Base-by-base conservation (phyloP, 1,284 basidiomycete species). In the Cutaneotrichosporon sp. region DNA sequence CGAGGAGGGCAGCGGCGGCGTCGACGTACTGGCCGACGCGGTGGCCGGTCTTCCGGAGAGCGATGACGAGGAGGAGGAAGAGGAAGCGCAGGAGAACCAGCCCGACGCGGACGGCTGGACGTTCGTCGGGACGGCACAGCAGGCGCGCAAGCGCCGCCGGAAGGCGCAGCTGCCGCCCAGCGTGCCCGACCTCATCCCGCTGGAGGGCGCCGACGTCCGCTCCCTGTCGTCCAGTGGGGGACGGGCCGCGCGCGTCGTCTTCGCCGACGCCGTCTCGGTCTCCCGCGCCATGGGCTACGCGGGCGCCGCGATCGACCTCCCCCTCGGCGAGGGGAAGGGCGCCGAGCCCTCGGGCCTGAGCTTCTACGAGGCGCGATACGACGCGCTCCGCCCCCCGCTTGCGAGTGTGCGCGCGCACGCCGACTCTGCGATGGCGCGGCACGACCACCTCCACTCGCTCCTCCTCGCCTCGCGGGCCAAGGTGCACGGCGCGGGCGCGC, bases 371-470 rank as follows among this genome's bases (percentile, higher is more conserved):
- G 77, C 85, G 4, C 80, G 85, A 11, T 87, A 92, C 75, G 80
- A 83, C 1, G 78, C 87, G 0, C 79, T 86, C 14, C 85, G 91
- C 6, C 92, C 92, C 0, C 84, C 89, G 4, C 82, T 93, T 10
- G 85, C 88, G 58, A 73, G 81, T 27, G 85, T 94, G 31, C 87
- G 85, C 56, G 84, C 82, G 14, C 90, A 92, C 69, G 90, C 90
- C 0, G 89, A 94, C 75, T 84, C 86, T 1, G 86, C 84, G 43
- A 87, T 94, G 79, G 86, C 84, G 42, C 80, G 86, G 11, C 91
- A 86, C 81, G 92, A 94, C 73, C 87, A 87, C 74, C 74, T 80
- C n/a, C 85, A 89, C 67, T 80, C 82, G 16, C 58, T 82, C 52
- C 83, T 75, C 13, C 66, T 75, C 9, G 64, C 72, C 5, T 69